phyloP scores from a whole-genome alignment of 257 asterid genomes.

The Fraxinus pennsylvanica region DNA sequence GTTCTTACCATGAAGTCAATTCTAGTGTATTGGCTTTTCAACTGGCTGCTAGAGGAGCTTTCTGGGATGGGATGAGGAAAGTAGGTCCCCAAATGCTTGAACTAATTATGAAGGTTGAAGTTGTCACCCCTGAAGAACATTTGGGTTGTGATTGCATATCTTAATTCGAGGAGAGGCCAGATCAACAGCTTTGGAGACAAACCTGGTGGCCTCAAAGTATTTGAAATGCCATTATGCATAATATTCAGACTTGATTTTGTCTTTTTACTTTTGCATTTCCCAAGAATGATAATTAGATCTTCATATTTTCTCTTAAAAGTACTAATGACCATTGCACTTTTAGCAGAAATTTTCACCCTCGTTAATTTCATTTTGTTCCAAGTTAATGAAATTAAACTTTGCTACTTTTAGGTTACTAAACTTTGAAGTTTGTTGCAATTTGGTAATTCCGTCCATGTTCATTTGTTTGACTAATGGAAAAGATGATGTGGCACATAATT shows the following conservation, averaged over 20 bases:
- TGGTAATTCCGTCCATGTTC: no score
- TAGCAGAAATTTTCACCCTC: neutral
- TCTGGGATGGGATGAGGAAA: conserved; percentile 87
- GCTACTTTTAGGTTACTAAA: no score
- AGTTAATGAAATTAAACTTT: no score
- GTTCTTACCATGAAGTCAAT: conserved; percentile 94
- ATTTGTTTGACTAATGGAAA: no score
- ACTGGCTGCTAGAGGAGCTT: conserved; percentile 95
- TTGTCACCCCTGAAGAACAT: conserved; percentile 95
- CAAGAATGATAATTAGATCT: neutral
- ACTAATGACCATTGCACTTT: neutral
- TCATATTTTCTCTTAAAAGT: neutral
- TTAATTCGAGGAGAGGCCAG: conserved; percentile 94
- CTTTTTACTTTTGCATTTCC: neutral
- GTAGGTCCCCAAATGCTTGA: conserved; percentile 89
- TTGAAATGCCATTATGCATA: neutral
- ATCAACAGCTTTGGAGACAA: conserved; percentile 91
- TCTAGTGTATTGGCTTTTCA: conserved; percentile 98
- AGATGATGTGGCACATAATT: no score
- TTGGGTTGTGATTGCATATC: conserved; percentile 93
- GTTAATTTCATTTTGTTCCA: neutral
- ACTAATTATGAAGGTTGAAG: conserved; percentile 91
- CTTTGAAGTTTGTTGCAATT: no score
- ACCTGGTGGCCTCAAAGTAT: conserved; percentile 98
- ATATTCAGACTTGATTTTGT: no score